Conservation (phyloP, 2,329 filamentous ascomycete genomes). For the Dothistroma septosporum region DNA sequence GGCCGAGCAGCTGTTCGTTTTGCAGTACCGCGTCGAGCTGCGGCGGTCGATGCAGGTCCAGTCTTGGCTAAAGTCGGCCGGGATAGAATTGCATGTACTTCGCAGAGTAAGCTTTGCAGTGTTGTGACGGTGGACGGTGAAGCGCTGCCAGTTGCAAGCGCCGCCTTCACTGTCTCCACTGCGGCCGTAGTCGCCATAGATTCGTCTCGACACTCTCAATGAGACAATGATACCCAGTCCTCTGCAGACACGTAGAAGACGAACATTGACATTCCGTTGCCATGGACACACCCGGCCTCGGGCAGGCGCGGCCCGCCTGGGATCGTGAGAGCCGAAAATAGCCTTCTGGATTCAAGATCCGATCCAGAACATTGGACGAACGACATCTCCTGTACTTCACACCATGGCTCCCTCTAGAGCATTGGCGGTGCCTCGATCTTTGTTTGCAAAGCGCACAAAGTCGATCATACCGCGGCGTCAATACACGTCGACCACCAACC, state of each 20-base stretch:
- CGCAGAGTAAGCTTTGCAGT: conserved; percentile 26
- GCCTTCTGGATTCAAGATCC: neutral
- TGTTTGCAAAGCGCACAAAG: neutral
- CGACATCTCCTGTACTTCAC: neutral
- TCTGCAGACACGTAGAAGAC: neutral
- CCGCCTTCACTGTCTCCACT: conserved; percentile 19
- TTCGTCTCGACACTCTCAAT: neutral
- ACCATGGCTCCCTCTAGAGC: conserved; percentile 16
- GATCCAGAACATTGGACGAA: neutral
- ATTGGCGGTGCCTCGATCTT: neutral
- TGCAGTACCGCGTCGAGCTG: neutral
- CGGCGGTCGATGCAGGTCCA: neutral
- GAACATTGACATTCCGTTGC: neutral
- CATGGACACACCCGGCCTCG: neutral
- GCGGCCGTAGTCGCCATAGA: conserved; percentile 17
- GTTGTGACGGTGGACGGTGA: conserved; percentile 25
- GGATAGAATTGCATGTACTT: too few relatives aligned
- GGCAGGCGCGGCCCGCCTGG: too few relatives aligned
- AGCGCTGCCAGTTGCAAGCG: conserved; percentile 20
- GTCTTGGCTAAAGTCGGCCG: conserved; percentile 6
- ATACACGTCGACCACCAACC: conserved; percentile 7
- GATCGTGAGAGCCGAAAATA: neutral
- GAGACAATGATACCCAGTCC: neutral
- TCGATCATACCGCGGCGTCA: conserved; percentile 4
- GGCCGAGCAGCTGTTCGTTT: neutral